phyloP scores from a whole-genome alignment of 805 yeast species.

The Candida suzukii region DNA sequence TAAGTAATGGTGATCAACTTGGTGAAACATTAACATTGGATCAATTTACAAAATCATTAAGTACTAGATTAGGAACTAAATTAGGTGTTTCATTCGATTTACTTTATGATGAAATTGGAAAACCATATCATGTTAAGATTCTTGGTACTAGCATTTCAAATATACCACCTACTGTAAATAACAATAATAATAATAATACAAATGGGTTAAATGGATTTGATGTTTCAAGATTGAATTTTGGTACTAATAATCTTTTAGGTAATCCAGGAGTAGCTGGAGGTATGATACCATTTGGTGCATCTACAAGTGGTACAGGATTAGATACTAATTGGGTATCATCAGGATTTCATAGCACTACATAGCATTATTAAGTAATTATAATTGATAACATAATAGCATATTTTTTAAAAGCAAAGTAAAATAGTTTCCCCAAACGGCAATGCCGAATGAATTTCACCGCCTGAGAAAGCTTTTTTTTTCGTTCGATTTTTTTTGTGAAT shows the following conservation, averaged over 20 bases:
- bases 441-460: too few relatives aligned
- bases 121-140: constrained; percentile 27
- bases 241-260: background rate
- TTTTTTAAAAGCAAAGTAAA: too few relatives aligned
- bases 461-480: too few relatives aligned
- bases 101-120: constrained; percentile 37
- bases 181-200: too few relatives aligned
- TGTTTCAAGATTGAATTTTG: background rate
- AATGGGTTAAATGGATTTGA: background rate
- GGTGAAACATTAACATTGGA: constrained; percentile 18
- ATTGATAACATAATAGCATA: too few relatives aligned
- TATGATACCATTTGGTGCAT: background rate
- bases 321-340: background rate
- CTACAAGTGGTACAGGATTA: background rate
- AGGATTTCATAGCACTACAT: background rate
- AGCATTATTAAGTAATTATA: too few relatives aligned
- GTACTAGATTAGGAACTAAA: constrained; percentile 22
- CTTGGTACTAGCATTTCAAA: background rate
- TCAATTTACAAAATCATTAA: constrained; percentile 23
- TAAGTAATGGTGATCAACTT: constrained; percentile 26
- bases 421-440: too few relatives aligned
- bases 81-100: constrained; percentile 32
- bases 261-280: background rate
- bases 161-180: too few relatives aligned
- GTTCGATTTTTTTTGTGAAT: too few relatives aligned